Evolutionary conservation across 2,329 filamentous ascomycete species (phyloP), one percentile per base, ranked within the genome.

Genomic region (Colletotrichum sp.): DNA sequence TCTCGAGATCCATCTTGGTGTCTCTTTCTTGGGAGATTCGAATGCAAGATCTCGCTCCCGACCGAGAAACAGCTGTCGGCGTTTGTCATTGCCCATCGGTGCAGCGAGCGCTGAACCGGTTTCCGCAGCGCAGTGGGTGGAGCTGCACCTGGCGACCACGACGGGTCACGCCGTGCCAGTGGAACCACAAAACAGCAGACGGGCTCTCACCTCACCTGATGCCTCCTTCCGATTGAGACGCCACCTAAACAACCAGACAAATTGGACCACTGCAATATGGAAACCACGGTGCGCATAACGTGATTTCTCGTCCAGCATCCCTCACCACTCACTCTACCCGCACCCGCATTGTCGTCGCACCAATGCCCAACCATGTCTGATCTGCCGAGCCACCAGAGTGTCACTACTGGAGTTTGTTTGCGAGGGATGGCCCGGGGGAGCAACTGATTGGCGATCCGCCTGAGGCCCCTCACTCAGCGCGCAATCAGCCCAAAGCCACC

Each of bases 161-260:
- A 34, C 34, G 61, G 36, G 54, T 34, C 62, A 63, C 38, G 57
- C 61, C 54, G 33, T 36, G 31, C 55, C 21, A 55, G 68, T 74
- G 72, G 72, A 31, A 55, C 68, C 68, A 74, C 72, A 71, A 73
- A 71, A 72, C 72, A 67, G 69, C 62, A 62, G 61, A 73, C 66
- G 29, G 21, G 36, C 66, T 29, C 24, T 70, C 68, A 63, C 62
- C 72, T 74, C 66, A 54, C 66, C 66, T 69, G 66, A 69, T 69
- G 33, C 29, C 64, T 29, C n/a, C 59, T 70, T 38, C 66, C 70
- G 66, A 65, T 31, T 61, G 57, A 61, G 57, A 61, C 57, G 34
- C 9, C 24, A 27, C 24, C 24, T 27, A 11, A 31, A 21, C 21
- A 58, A 64, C 34, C 57, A 59, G 51, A 51, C n/a, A 51, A 3